phyloP scores from a whole-genome alignment of 2,329 filamentous ascomycete species.

The Colletotrichum falcatum region DNA sequence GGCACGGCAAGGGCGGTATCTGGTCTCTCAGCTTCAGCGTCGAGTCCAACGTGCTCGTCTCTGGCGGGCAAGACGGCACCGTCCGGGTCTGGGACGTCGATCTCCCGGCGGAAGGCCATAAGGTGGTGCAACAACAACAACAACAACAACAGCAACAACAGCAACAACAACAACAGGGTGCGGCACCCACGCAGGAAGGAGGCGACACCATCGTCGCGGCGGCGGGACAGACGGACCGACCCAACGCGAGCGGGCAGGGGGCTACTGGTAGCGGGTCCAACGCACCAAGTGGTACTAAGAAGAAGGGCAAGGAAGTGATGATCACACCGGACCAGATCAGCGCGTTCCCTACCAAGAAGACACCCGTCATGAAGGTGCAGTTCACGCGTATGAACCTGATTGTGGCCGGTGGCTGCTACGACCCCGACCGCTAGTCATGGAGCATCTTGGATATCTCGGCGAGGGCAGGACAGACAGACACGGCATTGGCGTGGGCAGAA shows the following conservation, averaged over 20 bases:
- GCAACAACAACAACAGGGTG: conserved; percentile 33
- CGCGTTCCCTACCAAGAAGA: conserved; percentile 96
- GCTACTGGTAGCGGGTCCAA: conserved; percentile 45
- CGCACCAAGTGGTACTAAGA: conserved; percentile 62
- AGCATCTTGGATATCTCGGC: background rate
- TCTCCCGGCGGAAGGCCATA: conserved; percentile 74
- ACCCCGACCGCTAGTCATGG: conserved; percentile 61
- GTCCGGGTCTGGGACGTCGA: conserved; percentile 95
- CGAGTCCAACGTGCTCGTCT: conserved; percentile 90
- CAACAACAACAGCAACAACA: too few relatives aligned
- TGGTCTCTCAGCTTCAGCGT: conserved; percentile 94
- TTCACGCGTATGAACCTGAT: conserved; percentile 97
- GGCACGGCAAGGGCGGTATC: conserved; percentile 92
- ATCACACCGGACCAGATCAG: conserved; percentile 94
- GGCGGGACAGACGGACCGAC: conserved; percentile 48
- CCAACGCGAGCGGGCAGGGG: conserved; percentile 45
- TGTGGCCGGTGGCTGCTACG: conserved; percentile 81
- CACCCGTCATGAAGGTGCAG: conserved; percentile 89
- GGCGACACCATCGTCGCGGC: conserved; percentile 47
- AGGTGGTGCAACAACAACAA: conserved; percentile 55
- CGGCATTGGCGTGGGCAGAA: background rate
- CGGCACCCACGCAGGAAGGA: conserved; percentile 44
- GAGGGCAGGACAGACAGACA: background rate
- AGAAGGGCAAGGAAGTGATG: conserved; percentile 90
- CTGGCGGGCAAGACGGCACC: conserved; percentile 90